Evolutionary conservation across 768 basidiomycete species (phyloP).

Genomic region (Lactarius deliciosus): DNA sequence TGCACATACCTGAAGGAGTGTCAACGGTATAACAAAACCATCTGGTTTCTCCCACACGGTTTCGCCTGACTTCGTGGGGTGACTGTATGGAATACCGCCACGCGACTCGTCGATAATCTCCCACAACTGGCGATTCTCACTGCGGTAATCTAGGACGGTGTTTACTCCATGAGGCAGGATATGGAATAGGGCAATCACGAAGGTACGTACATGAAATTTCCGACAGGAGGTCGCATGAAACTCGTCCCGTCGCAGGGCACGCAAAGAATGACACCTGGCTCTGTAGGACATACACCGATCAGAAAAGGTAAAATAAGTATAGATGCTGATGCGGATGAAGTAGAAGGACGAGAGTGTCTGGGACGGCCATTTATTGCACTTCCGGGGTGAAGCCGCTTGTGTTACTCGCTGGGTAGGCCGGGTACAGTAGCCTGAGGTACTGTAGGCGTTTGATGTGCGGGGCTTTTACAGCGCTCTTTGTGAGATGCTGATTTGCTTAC

Average conservation of each 20-base stretch:
- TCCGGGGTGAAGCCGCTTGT: conserved; percentile 28
- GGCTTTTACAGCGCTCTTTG: too few relatives aligned
- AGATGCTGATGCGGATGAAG: conserved; percentile 13
- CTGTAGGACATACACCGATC: conserved; percentile 45
- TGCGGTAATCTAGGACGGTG: conserved; percentile 60
- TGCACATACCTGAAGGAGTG: conserved; percentile 70
- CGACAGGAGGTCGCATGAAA: conserved; percentile 91
- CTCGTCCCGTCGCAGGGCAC: conserved; percentile 88
- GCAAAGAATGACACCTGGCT: conserved; percentile 75
- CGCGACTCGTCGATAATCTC: conserved; percentile 83
- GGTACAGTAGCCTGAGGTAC: too few relatives aligned
- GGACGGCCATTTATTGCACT: conserved; percentile 35
- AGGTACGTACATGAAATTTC: conserved; percentile 72
- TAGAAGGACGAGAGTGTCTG: conserved; percentile 20
- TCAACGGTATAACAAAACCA: conserved; percentile 89
- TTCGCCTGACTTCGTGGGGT: conserved; percentile 61
- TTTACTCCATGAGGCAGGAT: conserved; percentile 18
- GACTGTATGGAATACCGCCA: conserved; percentile 86
- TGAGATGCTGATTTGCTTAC: too few relatives aligned
- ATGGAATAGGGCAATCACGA: conserved; percentile 9
- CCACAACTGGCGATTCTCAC: conserved; percentile 92
- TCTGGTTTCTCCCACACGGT: conserved; percentile 92
- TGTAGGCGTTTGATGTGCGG: too few relatives aligned
- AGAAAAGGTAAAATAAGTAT: conserved; percentile 15
- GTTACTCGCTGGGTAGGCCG: too few relatives aligned